Percentiles rank a stretch among this genome's conserved stretches.
Conservation (phyloP, 805 yeast genomes). For the Lipomyces mesembrius region DNA sequence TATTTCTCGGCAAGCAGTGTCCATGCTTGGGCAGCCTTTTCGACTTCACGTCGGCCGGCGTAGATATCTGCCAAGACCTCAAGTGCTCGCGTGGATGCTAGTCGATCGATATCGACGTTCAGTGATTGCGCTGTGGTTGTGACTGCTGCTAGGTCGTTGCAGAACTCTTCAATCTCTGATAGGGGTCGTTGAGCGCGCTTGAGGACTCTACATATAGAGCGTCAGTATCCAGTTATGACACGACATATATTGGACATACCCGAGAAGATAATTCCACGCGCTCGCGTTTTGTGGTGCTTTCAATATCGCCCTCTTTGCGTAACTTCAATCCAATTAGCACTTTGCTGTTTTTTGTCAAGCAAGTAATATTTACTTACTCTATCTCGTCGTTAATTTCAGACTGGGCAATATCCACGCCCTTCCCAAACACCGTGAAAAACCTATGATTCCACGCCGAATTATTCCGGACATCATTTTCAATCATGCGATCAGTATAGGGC, state of each 20-base stretch:
- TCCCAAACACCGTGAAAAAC: slow-evolving; percentile 56
- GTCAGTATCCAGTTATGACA: not conserved
- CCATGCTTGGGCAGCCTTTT: slow-evolving; percentile 53
- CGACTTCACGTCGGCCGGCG: slow-evolving; percentile 42
- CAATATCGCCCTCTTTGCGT: slow-evolving; percentile 54
- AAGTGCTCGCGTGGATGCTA: slow-evolving; percentile 61
- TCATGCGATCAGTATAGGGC: slow-evolving; percentile 53
- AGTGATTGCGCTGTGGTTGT: slow-evolving; percentile 39
- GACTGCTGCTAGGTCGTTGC: slow-evolving; percentile 49
- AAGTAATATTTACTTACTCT: slow-evolving; percentile 44
- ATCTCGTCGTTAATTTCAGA: slow-evolving; percentile 52
- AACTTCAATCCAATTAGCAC: slow-evolving; percentile 4
- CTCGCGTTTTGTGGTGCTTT: slow-evolving; percentile 80
- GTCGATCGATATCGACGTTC: slow-evolving; percentile 36
- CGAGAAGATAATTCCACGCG: slow-evolving; percentile 81
- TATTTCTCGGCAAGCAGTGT: slow-evolving; percentile 56
- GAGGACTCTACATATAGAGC: slow-evolving; percentile 1
- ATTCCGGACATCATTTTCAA: slow-evolving; percentile 73
- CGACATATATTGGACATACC: slow-evolving; percentile 41
- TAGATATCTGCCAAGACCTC: slow-evolving; percentile 64
- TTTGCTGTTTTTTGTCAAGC: not conserved
- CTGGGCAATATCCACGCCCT: slow-evolving; percentile 26
- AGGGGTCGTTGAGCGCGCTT: slow-evolving; percentile 40
- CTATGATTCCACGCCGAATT: slow-evolving; percentile 95
- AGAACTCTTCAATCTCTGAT: slow-evolving; percentile 53